A percentile compares a stretch with the other conserved stretches of the same genome.
Evolutionary conservation across 2,329 filamentous ascomycete species (phyloP).

Genomic region (Alternaria ethzedia): DNA sequence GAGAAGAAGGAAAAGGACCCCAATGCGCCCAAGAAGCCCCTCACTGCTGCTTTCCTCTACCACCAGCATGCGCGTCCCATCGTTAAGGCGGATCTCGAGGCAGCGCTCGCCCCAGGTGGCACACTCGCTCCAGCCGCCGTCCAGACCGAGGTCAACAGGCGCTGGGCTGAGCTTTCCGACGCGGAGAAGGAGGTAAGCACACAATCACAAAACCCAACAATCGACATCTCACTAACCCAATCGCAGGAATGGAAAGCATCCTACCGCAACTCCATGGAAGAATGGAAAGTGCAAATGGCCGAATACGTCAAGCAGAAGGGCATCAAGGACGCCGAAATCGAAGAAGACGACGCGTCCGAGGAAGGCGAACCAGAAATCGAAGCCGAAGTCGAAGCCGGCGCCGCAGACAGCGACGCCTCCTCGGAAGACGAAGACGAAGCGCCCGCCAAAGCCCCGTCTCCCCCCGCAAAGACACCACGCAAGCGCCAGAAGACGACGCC

Average conservation of each 20-base stretch:
- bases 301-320: constrained; percentile 61
- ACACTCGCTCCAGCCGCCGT: constrained; percentile 84
- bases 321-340: constrained; percentile 51
- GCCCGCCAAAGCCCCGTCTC: constrained; percentile 45
- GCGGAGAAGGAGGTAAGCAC: constrained; percentile 70
- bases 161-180: constrained; percentile 80
- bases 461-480: constrained; percentile 44
- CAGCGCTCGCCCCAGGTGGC: constrained; percentile 63
- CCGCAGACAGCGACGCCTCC: constrained; percentile 52
- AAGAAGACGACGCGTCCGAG: constrained; percentile 41
- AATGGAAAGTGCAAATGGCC: constrained; percentile 62
- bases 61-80: constrained; percentile 85
- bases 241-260: constrained; percentile 51
- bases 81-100: constrained; percentile 71
- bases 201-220: not conserved
- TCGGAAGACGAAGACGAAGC: constrained; percentile 42
- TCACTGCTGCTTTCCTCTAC: constrained; percentile 95
- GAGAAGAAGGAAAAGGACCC: constrained; percentile 80
- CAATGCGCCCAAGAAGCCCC: constrained; percentile 90
- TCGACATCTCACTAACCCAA: not conserved
- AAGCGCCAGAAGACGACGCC: constrained; percentile 49
- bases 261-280: constrained; percentile 60
- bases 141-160: constrained; percentile 81
- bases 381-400: constrained; percentile 42
- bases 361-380: constrained; percentile 36